phyloP scores from a whole-genome alignment of 768 basidiomycete species.

The Pholiota microspora region DNA sequence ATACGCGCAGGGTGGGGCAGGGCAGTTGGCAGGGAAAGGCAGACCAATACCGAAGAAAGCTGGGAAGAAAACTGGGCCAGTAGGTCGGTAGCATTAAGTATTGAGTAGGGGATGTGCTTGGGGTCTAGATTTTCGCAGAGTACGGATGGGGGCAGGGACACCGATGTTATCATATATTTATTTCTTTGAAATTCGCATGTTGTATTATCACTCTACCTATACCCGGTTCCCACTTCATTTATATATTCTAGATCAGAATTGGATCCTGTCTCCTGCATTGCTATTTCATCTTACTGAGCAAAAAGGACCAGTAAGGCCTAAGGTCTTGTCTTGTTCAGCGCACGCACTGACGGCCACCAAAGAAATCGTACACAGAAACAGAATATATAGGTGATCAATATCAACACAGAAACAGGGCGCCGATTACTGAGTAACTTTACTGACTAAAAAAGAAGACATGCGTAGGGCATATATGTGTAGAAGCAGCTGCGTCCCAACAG shows the following conservation, averaged over 20 bases:
- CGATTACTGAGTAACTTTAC: not conserved
- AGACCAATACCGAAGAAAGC: conserved; percentile 1
- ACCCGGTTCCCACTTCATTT: not conserved
- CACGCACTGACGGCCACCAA: no score
- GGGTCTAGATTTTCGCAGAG: not conserved
- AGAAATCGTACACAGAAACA: conserved; percentile 18
- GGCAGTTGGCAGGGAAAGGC: conserved; percentile 7
- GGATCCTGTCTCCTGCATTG: no score
- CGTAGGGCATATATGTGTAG: not conserved
- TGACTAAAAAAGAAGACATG: not conserved
- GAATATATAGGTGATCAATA: conserved; percentile 16
- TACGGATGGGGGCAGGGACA: not conserved
- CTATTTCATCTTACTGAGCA: no score
- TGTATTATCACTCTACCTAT: conserved; percentile 9
- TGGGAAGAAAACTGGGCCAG: conserved; percentile 2
- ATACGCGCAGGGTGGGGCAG: not conserved
- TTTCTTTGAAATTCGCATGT: not conserved
- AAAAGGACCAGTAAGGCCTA: no score
- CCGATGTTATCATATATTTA: not conserved
- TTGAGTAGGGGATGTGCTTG: not conserved
- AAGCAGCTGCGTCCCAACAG: not conserved
- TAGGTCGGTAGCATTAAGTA: not conserved
- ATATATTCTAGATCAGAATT: no score
- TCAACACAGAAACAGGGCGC: not conserved
- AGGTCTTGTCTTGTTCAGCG: no score